Evolutionary conservation across 441 rosid species (phyloP).

Genomic region (Oxalis stricta): DNA sequence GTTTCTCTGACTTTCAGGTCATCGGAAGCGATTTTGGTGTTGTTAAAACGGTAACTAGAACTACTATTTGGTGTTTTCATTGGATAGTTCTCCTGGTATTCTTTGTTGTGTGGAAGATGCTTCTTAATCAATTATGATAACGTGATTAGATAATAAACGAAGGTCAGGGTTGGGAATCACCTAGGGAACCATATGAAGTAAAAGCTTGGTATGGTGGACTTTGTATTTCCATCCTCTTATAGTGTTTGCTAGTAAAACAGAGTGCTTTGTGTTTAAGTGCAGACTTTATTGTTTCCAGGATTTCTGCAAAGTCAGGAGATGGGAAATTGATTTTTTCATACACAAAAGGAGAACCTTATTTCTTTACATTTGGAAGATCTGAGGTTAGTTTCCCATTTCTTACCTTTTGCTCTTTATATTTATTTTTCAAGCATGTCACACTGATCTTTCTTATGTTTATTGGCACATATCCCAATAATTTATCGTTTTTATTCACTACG

Average conservation of each 20-base stretch:
- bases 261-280: constrained; percentile 4
- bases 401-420: neutral
- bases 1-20: constrained; percentile 42
- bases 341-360: constrained; percentile 56
- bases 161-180: constrained; percentile 95
- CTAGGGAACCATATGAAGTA: constrained; percentile 91
- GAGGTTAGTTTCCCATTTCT: constrained; percentile 46
- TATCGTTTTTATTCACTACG: neutral
- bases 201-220: constrained; percentile 50
- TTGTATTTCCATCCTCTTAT: constrained; percentile 3
- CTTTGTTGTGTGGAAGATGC: neutral
- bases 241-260: too few species aligned
- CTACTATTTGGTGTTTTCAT: neutral
- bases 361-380: constrained; percentile 81
- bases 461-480: too few species aligned
- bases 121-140: neutral
- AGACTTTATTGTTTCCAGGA: constrained; percentile 33
- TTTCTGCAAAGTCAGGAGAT: constrained; percentile 67
- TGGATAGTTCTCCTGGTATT: neutral
- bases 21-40: constrained; percentile 77
- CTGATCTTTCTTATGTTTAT: too few species aligned
- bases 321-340: constrained; percentile 46
- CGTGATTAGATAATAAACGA: constrained; percentile 51
- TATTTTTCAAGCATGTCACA: too few species aligned
- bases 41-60: constrained; percentile 55